Evolutionary conservation across 2,329 filamentous ascomycete genomes (phyloP).

Genomic region (Ascocoryne sarcoides): DNA sequence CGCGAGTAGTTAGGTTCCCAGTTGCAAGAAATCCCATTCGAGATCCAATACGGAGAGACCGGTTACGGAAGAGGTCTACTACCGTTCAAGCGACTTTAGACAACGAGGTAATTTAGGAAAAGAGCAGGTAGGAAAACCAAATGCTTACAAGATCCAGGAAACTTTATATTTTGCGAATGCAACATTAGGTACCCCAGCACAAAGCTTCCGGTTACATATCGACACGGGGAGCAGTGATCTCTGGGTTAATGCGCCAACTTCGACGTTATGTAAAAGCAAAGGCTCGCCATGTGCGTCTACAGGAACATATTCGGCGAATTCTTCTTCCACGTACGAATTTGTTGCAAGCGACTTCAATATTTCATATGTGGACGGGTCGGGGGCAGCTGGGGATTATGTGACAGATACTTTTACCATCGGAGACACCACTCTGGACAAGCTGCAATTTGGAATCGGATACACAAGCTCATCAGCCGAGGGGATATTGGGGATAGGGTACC

Average conservation of each 20-base stretch:
- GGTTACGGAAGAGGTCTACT: conserved; percentile 36
- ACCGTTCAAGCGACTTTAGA: conserved; percentile 40
- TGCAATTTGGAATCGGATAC: conserved; percentile 72
- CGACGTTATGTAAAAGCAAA: conserved; percentile 45
- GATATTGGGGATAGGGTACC: conserved; percentile 80
- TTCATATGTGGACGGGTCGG: conserved; percentile 74
- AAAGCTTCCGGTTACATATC: conserved; percentile 48
- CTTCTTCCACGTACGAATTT: conserved; percentile 68
- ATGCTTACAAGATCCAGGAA: conserved; percentile 34
- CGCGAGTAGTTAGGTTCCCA: conserved; percentile 26
- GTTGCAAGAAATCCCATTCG: conserved; percentile 19
- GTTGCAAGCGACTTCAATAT: conserved; percentile 77
- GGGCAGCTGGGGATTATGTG: conserved; percentile 70
- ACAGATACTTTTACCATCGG: conserved; percentile 61
- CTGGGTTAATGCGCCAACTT: conserved; percentile 60
- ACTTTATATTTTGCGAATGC: conserved; percentile 58
- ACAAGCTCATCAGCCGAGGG: conserved; percentile 52
- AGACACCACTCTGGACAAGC: conserved; percentile 39
- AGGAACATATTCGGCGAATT: conserved; percentile 61
- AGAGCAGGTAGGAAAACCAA: background rate
- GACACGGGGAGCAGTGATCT: conserved; percentile 64
- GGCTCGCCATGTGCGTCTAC: conserved; percentile 46
- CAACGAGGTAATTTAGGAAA: conserved; percentile 40
- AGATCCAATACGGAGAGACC: conserved; percentile 24
- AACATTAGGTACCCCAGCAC: conserved; percentile 52